A percentile compares a stretch with the other conserved stretches of the same genome.
Evolutionary conservation across 2,329 filamentous ascomycete species (phyloP).

Genomic region (Diaporthe sp.): DNA sequence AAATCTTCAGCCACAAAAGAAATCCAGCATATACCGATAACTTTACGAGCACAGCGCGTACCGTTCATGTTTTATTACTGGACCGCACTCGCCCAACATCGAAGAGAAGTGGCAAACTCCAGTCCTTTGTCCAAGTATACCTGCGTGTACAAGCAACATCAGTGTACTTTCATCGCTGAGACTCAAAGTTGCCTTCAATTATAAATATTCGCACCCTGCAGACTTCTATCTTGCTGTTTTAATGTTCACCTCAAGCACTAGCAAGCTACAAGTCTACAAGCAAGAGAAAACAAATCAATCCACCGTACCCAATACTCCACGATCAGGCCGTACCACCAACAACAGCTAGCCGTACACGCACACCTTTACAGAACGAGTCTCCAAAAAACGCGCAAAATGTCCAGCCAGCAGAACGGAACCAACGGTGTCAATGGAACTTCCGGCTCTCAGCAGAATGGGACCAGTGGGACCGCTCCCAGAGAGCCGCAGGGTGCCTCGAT

Average conservation of each 20-base stretch:
- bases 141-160: neutral
- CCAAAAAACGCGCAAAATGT: neutral
- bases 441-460: neutral
- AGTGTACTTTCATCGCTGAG: neutral
- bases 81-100: neutral
- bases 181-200: neutral
- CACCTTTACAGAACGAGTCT: fast-evolving
- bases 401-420: neutral
- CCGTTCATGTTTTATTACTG: neutral
- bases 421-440: neutral
- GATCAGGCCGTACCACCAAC: neutral
- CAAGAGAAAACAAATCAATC: neutral
- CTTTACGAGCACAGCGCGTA: no score
- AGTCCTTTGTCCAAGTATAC: neutral
- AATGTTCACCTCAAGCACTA: neutral
- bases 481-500: no score
- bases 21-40: neutral
- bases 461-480: neutral
- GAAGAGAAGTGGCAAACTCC: neutral
- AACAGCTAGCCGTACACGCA: neutral
- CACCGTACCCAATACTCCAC: neutral
- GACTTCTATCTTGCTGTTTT: neutral
- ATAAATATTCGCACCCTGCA: neutral
- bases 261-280: neutral
- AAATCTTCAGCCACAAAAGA: neutral